Conservation (phyloP, 257 asterid species). For the Nemophila menziesii region DNA sequence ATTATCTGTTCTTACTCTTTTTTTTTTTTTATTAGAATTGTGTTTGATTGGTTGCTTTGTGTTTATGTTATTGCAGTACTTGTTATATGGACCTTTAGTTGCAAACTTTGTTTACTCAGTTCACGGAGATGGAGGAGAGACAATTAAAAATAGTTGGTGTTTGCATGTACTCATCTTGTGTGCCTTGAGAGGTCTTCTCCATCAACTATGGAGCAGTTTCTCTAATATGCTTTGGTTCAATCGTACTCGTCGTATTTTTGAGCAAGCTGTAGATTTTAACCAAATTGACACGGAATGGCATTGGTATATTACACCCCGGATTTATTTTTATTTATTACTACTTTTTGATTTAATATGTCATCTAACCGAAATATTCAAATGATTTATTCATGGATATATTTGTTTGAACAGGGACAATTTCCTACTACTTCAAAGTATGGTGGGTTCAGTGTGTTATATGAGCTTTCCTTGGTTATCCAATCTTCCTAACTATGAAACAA, state of each 20-base stretch:
- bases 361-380: background rate
- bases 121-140: slow-evolving; percentile 28
- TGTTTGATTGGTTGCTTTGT: background rate
- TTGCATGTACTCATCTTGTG: slow-evolving; percentile 57
- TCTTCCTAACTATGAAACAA: slow-evolving; percentile 61
- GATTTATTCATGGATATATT: background rate
- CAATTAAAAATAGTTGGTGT: slow-evolving; percentile 38
- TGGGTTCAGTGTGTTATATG: slow-evolving; percentile 41
- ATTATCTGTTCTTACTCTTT: background rate
- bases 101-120: slow-evolving; percentile 40
- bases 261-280: slow-evolving; percentile 50
- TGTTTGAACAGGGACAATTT: slow-evolving; percentile 64
- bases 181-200: slow-evolving; percentile 42
- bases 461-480: slow-evolving; percentile 42
- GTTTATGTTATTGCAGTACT: background rate
- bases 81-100: slow-evolving; percentile 39
- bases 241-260: slow-evolving; percentile 36
- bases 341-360: background rate
- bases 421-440: slow-evolving; percentile 53
- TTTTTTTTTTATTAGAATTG: background rate
- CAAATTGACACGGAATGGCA: slow-evolving; percentile 92
- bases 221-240: slow-evolving; percentile 41
- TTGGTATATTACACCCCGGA: slow-evolving; percentile 37
- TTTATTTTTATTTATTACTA: background rate
- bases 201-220: slow-evolving; percentile 59